Evolutionary conservation across 495 filamentous ascomycete species (phyloP).

Genomic region (Penicilliopsis zonata): DNA sequence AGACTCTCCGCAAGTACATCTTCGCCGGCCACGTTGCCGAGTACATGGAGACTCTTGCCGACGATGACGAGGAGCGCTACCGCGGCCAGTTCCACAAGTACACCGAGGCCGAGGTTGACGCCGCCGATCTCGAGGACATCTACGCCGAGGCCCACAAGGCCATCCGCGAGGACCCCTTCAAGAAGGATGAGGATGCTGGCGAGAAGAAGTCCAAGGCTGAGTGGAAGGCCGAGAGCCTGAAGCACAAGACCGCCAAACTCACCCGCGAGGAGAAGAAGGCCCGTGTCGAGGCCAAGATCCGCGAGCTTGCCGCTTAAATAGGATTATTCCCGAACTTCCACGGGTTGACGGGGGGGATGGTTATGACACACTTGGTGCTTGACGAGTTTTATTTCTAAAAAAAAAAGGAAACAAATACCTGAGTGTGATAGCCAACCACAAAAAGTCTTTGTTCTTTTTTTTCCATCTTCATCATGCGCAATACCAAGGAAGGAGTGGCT

Average conservation of each 20-base stretch:
- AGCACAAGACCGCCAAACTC: conserved; percentile 68
- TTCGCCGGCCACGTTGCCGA: conserved; percentile 94
- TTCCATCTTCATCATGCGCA: not conserved
- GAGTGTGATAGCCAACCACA: conserved; percentile 15
- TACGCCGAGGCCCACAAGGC: conserved; percentile 90
- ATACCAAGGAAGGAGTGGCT: not conserved
- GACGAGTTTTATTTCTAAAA: no score
- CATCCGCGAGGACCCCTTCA: conserved; percentile 96
- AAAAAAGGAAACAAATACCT: no score
- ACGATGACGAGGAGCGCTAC: conserved; percentile 99
- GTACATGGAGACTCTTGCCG: conserved; percentile 99
- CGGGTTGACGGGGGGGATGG: no score
- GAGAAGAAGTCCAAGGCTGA: conserved; percentile 90
- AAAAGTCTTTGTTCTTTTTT: conserved; percentile 12
- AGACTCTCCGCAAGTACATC: conserved; percentile 98
- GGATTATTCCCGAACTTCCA: conserved; percentile 1
- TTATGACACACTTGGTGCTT: conserved; percentile 8
- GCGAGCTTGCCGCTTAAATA: conserved; percentile 38
- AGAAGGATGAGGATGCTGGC: conserved; percentile 71
- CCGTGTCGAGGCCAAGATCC: conserved; percentile 81
- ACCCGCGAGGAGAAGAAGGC: conserved; percentile 66
- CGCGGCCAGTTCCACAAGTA: conserved; percentile 95
- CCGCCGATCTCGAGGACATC: conserved; percentile 93
- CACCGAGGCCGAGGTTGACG: conserved; percentile 91
- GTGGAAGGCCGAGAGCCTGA: conserved; percentile 92